Percentiles rank a stretch among this genome's conserved stretches.
phyloP scores from a whole-genome alignment of 768 basidiomycete species.

The Boletales sp. region DNA sequence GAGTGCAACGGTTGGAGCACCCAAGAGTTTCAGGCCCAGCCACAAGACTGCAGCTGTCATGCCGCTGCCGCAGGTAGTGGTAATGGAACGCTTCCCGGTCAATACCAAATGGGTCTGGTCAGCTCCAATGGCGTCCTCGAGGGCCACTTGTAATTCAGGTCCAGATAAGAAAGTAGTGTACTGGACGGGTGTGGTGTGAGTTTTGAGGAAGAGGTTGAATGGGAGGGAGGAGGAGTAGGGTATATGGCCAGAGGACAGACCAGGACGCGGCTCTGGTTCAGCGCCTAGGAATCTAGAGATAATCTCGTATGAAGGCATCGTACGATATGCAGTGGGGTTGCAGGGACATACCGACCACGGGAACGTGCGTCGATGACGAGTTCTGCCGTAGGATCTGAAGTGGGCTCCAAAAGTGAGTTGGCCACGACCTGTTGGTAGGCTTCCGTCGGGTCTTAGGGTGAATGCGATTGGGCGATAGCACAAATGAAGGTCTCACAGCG shows the following conservation, averaged over 20 bases:
- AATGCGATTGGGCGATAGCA: conserved; percentile 30
- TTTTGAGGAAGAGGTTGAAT: conserved; percentile 68
- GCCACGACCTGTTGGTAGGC: conserved; percentile 78
- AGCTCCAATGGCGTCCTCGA: conserved; percentile 62
- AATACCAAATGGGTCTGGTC: conserved; percentile 55
- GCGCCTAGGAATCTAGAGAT: conserved; percentile 66
- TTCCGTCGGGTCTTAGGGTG: conserved; percentile 30
- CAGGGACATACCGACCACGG: conserved; percentile 58
- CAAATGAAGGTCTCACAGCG: conserved; percentile 37
- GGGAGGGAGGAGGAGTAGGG: conserved; percentile 83
- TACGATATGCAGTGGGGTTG: background rate
- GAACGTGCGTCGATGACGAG: conserved; percentile 88
- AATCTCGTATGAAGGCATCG: conserved; percentile 5
- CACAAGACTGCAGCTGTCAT: conserved; percentile 98
- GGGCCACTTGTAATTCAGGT: conserved; percentile 53
- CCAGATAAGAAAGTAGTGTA: conserved; percentile 60
- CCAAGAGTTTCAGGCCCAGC: conserved; percentile 81
- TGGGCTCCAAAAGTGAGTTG: conserved; percentile 55
- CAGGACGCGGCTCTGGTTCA: conserved; percentile 86
- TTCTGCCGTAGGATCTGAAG: conserved; percentile 45
- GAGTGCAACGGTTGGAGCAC: conserved; percentile 57
- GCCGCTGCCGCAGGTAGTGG: conserved; percentile 88
- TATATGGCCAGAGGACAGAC: conserved; percentile 88
- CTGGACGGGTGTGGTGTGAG: conserved; percentile 35
- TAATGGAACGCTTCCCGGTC: conserved; percentile 56